Conservation (phyloP, 2,329 filamentous ascomycete genomes). For the Penicillium sp. region DNA sequence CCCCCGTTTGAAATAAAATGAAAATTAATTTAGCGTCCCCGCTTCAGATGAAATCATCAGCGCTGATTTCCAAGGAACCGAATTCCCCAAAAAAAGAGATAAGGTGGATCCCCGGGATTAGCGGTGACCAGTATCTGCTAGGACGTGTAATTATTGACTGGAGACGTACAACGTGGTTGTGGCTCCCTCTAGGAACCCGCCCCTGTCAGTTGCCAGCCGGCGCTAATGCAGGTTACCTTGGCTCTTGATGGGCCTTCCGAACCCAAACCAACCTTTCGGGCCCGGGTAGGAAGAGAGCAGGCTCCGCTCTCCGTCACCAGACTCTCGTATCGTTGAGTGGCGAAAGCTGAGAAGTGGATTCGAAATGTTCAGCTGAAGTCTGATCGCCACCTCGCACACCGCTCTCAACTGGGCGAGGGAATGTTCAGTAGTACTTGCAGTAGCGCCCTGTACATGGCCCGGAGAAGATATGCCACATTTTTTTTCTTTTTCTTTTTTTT, state of each 20-base stretch:
- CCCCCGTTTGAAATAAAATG: neutral
- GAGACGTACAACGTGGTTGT: conserved; percentile 27
- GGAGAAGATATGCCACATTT: conserved; percentile 13
- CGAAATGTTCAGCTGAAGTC: conserved; percentile 25
- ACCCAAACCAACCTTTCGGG: conserved; percentile 40
- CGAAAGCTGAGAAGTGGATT: conserved; percentile 11
- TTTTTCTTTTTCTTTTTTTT: neutral
- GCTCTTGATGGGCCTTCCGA: conserved; percentile 27
- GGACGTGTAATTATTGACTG: neutral
- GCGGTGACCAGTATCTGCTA: neutral
- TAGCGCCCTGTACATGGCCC: conserved; percentile 23
- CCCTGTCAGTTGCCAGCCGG: conserved; percentile 29
- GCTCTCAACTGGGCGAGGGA: conserved; percentile 5
- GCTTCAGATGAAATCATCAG: neutral
- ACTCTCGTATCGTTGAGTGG: conserved; percentile 19
- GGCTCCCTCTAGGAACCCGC: conserved; percentile 22
- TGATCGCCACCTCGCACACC: conserved; percentile 27
- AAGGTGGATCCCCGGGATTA: neutral
- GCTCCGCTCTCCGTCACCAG: conserved; percentile 21
- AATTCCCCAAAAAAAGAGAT: neutral
- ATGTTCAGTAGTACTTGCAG: conserved; percentile 23
- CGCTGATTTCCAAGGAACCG: neutral
- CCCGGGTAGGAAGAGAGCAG: conserved; percentile 18
- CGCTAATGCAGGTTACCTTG: conserved; percentile 43
- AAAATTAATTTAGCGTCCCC: neutral